Conservation (phyloP, 768 basidiomycete genomes). For the Chlorophyllum brunneum region DNA sequence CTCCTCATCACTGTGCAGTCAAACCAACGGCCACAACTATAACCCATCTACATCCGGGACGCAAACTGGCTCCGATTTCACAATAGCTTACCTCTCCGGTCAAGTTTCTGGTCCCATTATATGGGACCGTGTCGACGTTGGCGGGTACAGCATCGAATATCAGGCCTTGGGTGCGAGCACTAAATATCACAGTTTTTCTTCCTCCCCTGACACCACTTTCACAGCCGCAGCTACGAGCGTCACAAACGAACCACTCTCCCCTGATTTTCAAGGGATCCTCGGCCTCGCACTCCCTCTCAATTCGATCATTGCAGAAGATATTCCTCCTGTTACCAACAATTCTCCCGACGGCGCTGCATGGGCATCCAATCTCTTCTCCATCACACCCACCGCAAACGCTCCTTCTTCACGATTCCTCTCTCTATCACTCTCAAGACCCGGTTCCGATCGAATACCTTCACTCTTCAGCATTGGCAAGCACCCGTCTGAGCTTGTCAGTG, state of each 20-base stretch:
- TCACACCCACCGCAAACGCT: conserved; percentile 47
- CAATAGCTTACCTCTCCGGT: conserved; percentile 59
- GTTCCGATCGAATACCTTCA: conserved; percentile 50
- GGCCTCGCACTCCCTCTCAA: conserved; percentile 74
- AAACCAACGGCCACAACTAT: conserved; percentile 47
- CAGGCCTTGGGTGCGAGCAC: conserved; percentile 64
- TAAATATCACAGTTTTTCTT: neutral
- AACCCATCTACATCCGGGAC: conserved; percentile 43
- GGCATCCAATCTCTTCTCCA: conserved; percentile 68
- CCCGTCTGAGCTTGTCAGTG: conserved; percentile 45
- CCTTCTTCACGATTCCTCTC: conserved; percentile 66
- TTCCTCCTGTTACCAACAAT: conserved; percentile 48
- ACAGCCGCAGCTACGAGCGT: conserved; percentile 60
- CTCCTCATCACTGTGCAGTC: conserved; percentile 46
- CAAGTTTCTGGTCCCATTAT: conserved; percentile 57
- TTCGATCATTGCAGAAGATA: conserved; percentile 53
- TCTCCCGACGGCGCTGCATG: conserved; percentile 62
- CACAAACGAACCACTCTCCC: conserved; percentile 50
- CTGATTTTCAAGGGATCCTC: conserved; percentile 61
- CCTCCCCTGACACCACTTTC: neutral
- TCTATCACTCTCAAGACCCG: conserved; percentile 65
- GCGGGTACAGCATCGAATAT: conserved; percentile 56
- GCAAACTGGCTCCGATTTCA: conserved; percentile 39
- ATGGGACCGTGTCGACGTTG: conserved; percentile 63
- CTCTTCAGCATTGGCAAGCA: conserved; percentile 69